A percentile compares a stretch with the other conserved stretches of the same genome.
These are phyloP conservation scores for Colletotrichum acutatum DNA, from an alignment of 2,329 filamentous ascomycete species.

Conservation along the genomic window DNA sequence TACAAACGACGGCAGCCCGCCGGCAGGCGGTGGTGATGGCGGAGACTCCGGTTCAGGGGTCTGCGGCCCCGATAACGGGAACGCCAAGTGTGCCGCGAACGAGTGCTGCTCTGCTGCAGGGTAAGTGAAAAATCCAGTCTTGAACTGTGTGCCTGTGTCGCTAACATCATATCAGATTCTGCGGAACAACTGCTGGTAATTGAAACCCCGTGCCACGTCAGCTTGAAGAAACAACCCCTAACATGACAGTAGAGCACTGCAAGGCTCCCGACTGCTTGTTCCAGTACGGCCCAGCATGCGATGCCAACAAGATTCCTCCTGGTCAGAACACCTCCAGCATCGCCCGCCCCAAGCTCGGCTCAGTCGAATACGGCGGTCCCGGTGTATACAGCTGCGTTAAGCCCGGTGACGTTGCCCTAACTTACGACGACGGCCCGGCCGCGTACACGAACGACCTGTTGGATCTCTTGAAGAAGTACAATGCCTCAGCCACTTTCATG, in stretches of 20 bases:
- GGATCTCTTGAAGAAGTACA: slow-evolving; percentile 46
- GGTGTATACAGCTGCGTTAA: slow-evolving; percentile 31
- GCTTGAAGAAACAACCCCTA: neutral
- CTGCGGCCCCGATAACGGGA: slow-evolving; percentile 46
- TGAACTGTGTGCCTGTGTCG: neutral
- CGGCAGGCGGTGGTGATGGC: neutral
- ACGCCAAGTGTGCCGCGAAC: slow-evolving; percentile 37
- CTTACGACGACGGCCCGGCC: slow-evolving; percentile 60
- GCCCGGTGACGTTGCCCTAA: slow-evolving; percentile 52
- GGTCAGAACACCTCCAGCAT: slow-evolving; percentile 63
- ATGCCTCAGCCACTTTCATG: slow-evolving; percentile 54
- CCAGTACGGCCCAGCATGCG: slow-evolving; percentile 62
- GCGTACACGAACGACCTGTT: slow-evolving; percentile 54
- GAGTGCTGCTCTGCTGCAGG: slow-evolving; percentile 44
- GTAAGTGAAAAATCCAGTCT: slow-evolving; percentile 26
- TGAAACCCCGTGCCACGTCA: neutral
- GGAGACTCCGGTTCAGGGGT: slow-evolving; percentile 51
- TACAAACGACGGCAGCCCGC: slow-evolving; percentile 5
- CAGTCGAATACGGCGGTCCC: slow-evolving; percentile 59
- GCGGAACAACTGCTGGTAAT: slow-evolving; percentile 24
- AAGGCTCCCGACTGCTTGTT: slow-evolving; percentile 65
- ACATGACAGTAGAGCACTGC: slow-evolving; percentile 49
- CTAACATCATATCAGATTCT: slow-evolving; percentile 15
- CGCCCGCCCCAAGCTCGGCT: slow-evolving; percentile 58
- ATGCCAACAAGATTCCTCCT: slow-evolving; percentile 58